These are phyloP conservation scores for Auriscalpium microsporum DNA, from an alignment of 768 basidiomycete genomes.

Conservation along the genomic window DNA sequence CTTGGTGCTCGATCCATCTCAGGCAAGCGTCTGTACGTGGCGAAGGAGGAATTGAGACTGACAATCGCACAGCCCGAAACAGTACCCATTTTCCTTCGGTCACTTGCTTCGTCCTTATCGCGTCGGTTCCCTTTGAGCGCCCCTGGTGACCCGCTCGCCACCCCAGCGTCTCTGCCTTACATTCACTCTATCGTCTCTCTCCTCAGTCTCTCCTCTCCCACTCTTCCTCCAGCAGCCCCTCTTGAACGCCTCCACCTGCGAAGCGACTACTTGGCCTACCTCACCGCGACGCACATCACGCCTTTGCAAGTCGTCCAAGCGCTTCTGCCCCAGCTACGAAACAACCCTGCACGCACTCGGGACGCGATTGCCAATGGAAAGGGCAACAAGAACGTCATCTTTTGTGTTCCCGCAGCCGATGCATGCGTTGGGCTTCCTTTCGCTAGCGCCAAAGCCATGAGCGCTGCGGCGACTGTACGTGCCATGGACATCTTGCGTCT, in stretches of 20 bases:
- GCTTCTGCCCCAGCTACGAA: conserved; percentile 67
- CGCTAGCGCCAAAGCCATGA: conserved; percentile 59
- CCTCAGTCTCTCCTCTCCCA: conserved; percentile 41
- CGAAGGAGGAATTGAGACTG: not conserved
- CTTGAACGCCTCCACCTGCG: conserved; percentile 62
- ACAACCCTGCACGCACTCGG: conserved; percentile 45
- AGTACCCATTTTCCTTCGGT: conserved; percentile 70
- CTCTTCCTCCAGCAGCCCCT: conserved; percentile 39
- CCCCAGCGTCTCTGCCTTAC: conserved; percentile 56
- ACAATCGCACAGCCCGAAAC: conserved; percentile 48
- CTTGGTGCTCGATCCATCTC: conserved; percentile 70
- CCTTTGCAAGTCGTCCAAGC: conserved; percentile 73
- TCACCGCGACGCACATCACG: conserved; percentile 66
- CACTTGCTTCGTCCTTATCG: conserved; percentile 68
- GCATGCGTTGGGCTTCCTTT: conserved; percentile 44
- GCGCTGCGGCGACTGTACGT: conserved; percentile 61
- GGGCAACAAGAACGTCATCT: conserved; percentile 43
- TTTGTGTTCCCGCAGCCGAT: conserved; percentile 69
- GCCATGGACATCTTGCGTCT: conserved; percentile 66
- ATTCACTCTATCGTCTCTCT: conserved; percentile 75
- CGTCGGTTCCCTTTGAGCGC: conserved; percentile 74
- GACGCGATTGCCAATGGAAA: conserved; percentile 40
- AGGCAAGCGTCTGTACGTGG: conserved; percentile 36
- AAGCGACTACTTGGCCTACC: conserved; percentile 58
- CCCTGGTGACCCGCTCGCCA: conserved; percentile 73